These are phyloP conservation scores for Fusarium burgessii DNA, from an alignment of 2,329 filamentous ascomycete species.

Conservation along the genomic window DNA sequence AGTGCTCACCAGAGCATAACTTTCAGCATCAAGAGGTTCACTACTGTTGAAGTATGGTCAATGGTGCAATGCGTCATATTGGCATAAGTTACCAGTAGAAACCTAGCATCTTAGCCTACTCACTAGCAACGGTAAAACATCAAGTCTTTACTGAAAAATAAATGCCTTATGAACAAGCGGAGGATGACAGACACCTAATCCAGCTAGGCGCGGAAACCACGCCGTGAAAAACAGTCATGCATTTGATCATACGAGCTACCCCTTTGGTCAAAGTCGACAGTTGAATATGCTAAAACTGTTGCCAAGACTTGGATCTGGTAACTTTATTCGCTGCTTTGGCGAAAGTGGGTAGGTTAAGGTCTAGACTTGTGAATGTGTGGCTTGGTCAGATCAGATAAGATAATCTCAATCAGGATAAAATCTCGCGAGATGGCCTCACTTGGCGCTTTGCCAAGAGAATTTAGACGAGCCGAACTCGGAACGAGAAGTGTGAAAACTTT, in stretches of 20 bases:
- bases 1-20: no score
- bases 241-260: background rate
- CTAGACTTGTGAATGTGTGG: background rate
- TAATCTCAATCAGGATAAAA: background rate
- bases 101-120: no score
- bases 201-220: no score
- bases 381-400: constrained; percentile 1
- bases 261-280: no score
- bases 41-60: no score
- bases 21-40: no score
- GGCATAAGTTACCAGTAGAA: no score
- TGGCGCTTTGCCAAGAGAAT: background rate
- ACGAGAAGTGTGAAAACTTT: background rate
- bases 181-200: no score
- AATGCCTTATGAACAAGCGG: no score
- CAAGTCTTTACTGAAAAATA: no score
- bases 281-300: background rate
- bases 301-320: background rate
- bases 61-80: no score
- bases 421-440: background rate
- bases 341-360: background rate
- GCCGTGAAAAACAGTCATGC: background rate
- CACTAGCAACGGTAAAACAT: no score
- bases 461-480: background rate
- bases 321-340: background rate